phyloP scores from a whole-genome alignment of 352 stramenopile genomes.

The Blastocystis sp. region DNA sequence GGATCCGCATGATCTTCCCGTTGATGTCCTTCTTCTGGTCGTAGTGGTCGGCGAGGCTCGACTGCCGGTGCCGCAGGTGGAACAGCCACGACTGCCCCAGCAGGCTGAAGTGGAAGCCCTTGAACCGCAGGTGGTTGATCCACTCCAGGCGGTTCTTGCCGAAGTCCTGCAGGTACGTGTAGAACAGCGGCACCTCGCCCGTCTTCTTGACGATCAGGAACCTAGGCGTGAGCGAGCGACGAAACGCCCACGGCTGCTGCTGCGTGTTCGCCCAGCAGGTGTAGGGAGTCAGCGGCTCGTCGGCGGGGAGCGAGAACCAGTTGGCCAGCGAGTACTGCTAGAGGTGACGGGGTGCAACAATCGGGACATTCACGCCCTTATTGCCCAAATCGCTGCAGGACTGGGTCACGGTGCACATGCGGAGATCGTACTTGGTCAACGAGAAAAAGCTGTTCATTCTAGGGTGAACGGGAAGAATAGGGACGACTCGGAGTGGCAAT shows the following conservation, averaged over 20 bases:
- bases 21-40: slow-evolving; percentile 3
- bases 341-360: background rate
- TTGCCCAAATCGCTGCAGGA: slow-evolving; percentile 21
- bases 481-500: slow-evolving; percentile 11
- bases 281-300: background rate
- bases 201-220: slow-evolving; percentile 50
- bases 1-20: slow-evolving; percentile 33
- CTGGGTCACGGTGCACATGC: slow-evolving; percentile 22
- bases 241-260: slow-evolving; percentile 11
- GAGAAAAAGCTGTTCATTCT: slow-evolving; percentile 19
- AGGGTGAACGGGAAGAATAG: background rate
- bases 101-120: slow-evolving; percentile 53
- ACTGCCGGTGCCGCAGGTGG: slow-evolving; percentile 35
- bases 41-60: background rate
- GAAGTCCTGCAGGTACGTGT: slow-evolving; percentile 2
- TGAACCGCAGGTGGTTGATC: slow-evolving; percentile 48
- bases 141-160: slow-evolving; percentile 61
- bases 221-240: background rate
- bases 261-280: slow-evolving; percentile 43
- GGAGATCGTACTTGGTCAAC: slow-evolving; percentile 55
- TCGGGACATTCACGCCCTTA: slow-evolving; percentile 27
- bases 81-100: slow-evolving; percentile 62
- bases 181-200: background rate
- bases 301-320: slow-evolving; percentile 11
- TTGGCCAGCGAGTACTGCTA: slow-evolving; percentile 49